Percentiles rank a stretch among this genome's conserved stretches.
These are phyloP conservation scores for Stevia rebaudiana DNA, from an alignment of 140 eudicot species.

Conservation along the genomic window DNA sequence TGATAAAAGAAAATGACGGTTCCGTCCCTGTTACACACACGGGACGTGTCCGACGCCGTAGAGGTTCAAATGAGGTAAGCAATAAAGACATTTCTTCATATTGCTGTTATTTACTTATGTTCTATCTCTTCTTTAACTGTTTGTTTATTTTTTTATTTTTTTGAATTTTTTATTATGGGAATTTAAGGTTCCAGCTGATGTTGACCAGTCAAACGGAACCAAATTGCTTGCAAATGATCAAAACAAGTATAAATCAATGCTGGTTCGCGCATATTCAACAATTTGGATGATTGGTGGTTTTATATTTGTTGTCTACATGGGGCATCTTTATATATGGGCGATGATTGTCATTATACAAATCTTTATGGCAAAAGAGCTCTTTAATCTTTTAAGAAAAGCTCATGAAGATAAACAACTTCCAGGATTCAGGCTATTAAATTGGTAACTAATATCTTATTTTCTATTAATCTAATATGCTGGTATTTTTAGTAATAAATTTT, in stretches of 20 bases:
- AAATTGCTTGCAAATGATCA: conserved; percentile 58
- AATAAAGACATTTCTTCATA: neutral
- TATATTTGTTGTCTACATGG: conserved; percentile 73
- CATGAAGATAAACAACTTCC: conserved; percentile 86
- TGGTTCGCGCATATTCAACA: conserved; percentile 71
- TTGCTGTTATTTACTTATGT: neutral
- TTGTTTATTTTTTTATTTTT: no score
- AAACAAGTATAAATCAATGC: conserved; percentile 83
- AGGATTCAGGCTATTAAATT: conserved; percentile 81
- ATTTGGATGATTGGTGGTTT: conserved; percentile 99
- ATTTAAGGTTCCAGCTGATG: conserved; percentile 57
- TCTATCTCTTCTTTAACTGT: neutral
- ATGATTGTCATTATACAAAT: conserved; percentile 89
- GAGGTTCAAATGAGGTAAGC: conserved; percentile 58
- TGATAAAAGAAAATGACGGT: conserved; percentile 29
- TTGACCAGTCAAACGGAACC: conserved; percentile 55
- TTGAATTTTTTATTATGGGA: neutral
- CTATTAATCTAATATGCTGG: neutral
- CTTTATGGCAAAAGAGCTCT: conserved; percentile 88
- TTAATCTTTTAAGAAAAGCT: conserved; percentile 66
- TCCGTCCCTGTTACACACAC: conserved; percentile 39
- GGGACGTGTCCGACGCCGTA: conserved; percentile 49
- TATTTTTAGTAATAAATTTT: neutral
- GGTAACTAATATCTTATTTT: conserved; percentile 36
- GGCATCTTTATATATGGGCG: conserved; percentile 97